Evolutionary conservation across 2,329 filamentous ascomycete species (phyloP).

Genomic region (Trichoderma harzianum): DNA sequence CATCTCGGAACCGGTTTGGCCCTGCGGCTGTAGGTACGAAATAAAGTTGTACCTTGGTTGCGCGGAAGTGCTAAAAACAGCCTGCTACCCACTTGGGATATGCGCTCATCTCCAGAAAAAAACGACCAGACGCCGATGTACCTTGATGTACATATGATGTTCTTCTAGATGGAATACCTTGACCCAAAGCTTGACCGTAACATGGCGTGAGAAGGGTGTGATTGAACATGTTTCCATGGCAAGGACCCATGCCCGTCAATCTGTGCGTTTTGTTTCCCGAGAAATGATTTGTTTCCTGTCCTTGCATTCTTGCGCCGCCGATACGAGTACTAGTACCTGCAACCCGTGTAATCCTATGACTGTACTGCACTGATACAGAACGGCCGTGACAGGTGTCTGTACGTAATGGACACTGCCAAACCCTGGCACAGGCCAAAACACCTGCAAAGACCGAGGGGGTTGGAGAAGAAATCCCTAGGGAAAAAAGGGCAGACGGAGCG

Average conservation of each 20-base stretch:
- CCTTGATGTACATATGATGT: not conserved
- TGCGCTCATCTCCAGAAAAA: not conserved
- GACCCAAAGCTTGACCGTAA: too few species aligned
- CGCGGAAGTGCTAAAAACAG: not conserved
- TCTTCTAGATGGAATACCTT: too few species aligned
- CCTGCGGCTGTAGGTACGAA: not conserved
- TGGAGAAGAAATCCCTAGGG: not conserved
- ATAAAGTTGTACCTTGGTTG: not conserved
- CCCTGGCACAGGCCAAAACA: not conserved
- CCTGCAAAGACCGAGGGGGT: conserved; percentile 1
- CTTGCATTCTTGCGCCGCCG: not conserved
- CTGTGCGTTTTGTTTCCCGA: not conserved
- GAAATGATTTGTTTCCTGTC: not conserved
- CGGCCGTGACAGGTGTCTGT: not conserved
- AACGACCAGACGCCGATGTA: not conserved
- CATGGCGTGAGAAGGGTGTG: not conserved
- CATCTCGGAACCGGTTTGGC: not conserved
- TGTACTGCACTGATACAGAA: not conserved
- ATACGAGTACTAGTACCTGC: not conserved
- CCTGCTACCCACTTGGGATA: not conserved
- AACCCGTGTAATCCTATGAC: not conserved
- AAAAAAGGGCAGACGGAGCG: not conserved
- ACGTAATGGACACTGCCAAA: not conserved
- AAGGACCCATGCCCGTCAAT: not conserved
- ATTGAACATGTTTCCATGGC: not conserved